Base-by-base conservation (phyloP, 495 filamentous ascomycete species). In the Xylaria cubensis region DNA sequence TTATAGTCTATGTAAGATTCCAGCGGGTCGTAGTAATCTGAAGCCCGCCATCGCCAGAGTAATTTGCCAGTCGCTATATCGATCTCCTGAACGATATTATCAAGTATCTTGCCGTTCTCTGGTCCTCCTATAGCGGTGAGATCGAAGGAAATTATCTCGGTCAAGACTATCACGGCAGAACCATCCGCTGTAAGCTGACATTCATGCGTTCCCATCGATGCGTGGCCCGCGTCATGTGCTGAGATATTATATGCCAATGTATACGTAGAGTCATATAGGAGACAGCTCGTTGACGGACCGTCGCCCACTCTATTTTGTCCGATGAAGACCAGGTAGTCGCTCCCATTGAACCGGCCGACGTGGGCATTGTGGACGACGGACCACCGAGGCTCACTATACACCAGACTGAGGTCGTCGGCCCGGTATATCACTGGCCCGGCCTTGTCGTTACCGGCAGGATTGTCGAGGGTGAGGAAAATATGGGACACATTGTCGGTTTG, bases 1-100 rank as follows among this genome's bases (percentile, higher is more conserved):
- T 74, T 70, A 12, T 74, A 74, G 21, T 50, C 51, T n/a, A 26
- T 39, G 42, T 71, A 72, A 1, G 76, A 74, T 5, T 79, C 73
- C 4, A 50, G 51, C 26, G 75, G 56, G 21, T 58, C 48, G 51
- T 78, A 74, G 62, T 84, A 80, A 7, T 85, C 78, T 1, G 79
- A 82, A 24, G 80, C 80, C 12, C 81, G 78, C 84, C 83, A 86
- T 61, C 78, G 59, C 69, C 84, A 86, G 32, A 84, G 59, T 34
- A 73, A 24, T 66, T 72, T 44, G 24, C 67, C 63, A 10, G 68
- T 77, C 15, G 32, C 72, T 24, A 72, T 63, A 46, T 74, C 72
- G 29, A 77, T 67, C 69, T 77, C 75, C 56, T 77, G 75, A n/a
- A 75, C 42, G 10, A 70, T 66, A 34, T 74, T 75, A 65, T 77